Percentiles rank a stretch among this genome's conserved stretches.
Conservation (phyloP, 2,329 filamentous ascomycete genomes). For the Xylaria sp. region DNA sequence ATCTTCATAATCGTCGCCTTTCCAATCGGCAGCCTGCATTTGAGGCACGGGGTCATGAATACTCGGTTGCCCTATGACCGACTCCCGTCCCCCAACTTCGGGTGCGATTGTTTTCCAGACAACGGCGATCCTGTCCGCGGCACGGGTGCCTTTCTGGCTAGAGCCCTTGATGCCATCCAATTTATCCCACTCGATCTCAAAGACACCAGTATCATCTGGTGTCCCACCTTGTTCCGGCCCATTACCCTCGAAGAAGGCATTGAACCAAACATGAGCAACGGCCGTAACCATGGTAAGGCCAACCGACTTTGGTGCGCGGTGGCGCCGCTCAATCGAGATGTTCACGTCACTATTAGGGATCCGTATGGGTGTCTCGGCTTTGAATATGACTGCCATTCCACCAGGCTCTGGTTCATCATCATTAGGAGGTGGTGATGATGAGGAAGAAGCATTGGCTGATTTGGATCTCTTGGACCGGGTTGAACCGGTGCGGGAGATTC, state of each 20-base stretch:
- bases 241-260: constrained; percentile 88
- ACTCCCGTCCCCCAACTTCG: constrained; percentile 39
- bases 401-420: constrained; percentile 62
- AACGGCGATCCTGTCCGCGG: constrained; percentile 84
- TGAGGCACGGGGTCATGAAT: constrained; percentile 77
- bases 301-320: constrained; percentile 79
- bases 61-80: constrained; percentile 71
- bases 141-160: constrained; percentile 80
- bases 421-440: constrained; percentile 31
- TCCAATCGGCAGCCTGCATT: constrained; percentile 78
- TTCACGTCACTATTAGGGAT: constrained; percentile 88
- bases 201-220: constrained; percentile 73
- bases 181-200: constrained; percentile 68
- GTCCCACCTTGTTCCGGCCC: constrained; percentile 75
- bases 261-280: constrained; percentile 97
- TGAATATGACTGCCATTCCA: constrained; percentile 81
- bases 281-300: constrained; percentile 91
- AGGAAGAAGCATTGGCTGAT: constrained; percentile 35
- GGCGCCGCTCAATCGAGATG: constrained; percentile 87
- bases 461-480: constrained; percentile 25
- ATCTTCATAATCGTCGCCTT: constrained; percentile 63
- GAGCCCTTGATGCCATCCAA: constrained; percentile 98
- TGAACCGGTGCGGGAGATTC: constrained; percentile 31
- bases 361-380: constrained; percentile 73
- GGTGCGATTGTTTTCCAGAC: constrained; percentile 74